Base-by-base conservation (phyloP, 768 basidiomycete genomes). In the Sporobolomyces roseus region DNA sequence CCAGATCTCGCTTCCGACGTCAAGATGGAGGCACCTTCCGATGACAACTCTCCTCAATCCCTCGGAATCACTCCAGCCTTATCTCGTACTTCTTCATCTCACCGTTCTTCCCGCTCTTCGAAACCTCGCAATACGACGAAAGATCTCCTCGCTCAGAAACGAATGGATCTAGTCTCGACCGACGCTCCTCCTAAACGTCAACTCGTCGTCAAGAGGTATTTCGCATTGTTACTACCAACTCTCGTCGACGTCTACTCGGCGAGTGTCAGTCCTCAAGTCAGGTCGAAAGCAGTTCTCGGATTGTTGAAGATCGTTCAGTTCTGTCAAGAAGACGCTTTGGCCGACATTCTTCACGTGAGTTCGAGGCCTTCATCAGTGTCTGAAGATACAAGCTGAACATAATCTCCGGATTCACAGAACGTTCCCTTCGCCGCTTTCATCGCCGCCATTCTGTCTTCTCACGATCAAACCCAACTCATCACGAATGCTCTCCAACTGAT, bases 231-330 rank as follows among this genome's bases (percentile, higher is more conserved):
- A 75, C 87, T 97, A 0, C 96, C 96, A 1, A 91, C 96, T 63
- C 84, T 99, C 63, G 87, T 98, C 66, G 96, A 98, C 75, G 93
- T 99, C n/a, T 98, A 97, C 79, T 89, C 93, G n/a, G 94, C 96
- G 35, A 96, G 91, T 77, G 93, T 98, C 32, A 86, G 88, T 55
- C 85, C 87, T 0, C 86, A 90, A 3, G 87, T 98, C 16, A 84
- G 96, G 66, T 85, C 89, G 49, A 93, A 94, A 81, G 91, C 92
- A 0, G 81, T 98, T 70, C 89, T 87, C 0, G 91, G 88, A 2
- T 75, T 98, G 56, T 79, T 96, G 71, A 96, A 97, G 78, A 92
- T 94, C 3, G 86, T 94, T 64, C 89, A 90, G 69, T 98, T 93
- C 78, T 81, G 91, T 52, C 88, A 91, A 63, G 83, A 84, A 3